phyloP scores from a whole-genome alignment of 257 asterid genomes.

The Paraleonurus japonicus region DNA sequence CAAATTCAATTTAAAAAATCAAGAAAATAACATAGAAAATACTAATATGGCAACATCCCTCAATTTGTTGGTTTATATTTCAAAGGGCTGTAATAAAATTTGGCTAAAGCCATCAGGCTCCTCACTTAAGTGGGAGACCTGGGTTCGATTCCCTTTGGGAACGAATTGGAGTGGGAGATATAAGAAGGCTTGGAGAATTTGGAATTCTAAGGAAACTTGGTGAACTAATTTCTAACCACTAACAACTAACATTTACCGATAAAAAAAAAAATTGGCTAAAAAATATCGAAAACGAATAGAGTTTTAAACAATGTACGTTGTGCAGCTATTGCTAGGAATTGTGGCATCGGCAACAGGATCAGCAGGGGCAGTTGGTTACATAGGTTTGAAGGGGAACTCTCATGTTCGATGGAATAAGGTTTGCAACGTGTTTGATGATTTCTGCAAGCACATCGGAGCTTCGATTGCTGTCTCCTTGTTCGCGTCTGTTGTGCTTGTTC shows the following conservation, averaged over 20 bases:
- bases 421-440: slow-evolving; percentile 46
- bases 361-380: slow-evolving; percentile 74
- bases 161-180: too few relatives aligned
- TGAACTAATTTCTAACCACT: too few relatives aligned
- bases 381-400: slow-evolving; percentile 69
- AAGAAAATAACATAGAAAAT: too few relatives aligned
- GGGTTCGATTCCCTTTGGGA: too few relatives aligned
- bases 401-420: slow-evolving; percentile 55
- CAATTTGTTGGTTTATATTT: too few relatives aligned
- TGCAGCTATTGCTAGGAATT: slow-evolving; percentile 75
- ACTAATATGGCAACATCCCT: neutral
- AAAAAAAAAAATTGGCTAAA: too few relatives aligned
- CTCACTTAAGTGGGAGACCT: too few relatives aligned
- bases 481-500: slow-evolving; percentile 43
- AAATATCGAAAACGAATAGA: neutral
- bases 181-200: too few relatives aligned
- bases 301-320: neutral
- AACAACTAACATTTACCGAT: too few relatives aligned
- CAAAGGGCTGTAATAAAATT: neutral
- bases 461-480: slow-evolving; percentile 56
- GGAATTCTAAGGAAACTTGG: too few relatives aligned
- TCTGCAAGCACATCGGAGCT: slow-evolving; percentile 65
- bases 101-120: too few relatives aligned
- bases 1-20: neutral
- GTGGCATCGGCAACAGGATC: slow-evolving; percentile 76